Evolutionary conservation across 306 rosid genomes (phyloP), one percentile per base, ranked within the genome.

Genomic region (Inga leiocalycina): DNA sequence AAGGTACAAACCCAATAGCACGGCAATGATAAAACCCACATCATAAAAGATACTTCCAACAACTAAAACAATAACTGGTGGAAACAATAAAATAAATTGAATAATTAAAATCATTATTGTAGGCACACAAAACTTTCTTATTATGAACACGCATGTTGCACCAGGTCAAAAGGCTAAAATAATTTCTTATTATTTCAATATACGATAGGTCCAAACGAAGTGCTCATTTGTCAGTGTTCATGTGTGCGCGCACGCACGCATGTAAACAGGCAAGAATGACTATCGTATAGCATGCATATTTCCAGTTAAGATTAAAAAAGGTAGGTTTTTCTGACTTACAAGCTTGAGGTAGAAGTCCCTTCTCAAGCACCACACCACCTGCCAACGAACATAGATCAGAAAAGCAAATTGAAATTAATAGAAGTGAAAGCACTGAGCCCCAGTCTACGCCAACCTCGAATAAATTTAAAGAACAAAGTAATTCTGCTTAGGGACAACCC

Each of bases 291-390:
- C 12, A 59, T 46, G 71, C 30, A 61, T 44, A 81, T 49, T 41
- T 69, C 68, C 62, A 13, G 76, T 43, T 61, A 34, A 75, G 75
- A 76, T 39, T 39, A 5, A 65, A 24, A 66, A 75, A 46, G 46
- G 48, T 13, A 34, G 67, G 45, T 22, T 0, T 75, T 84, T 65
- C 73, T 62, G 74, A 89, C 97, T 93, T 87, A 94, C 98, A 84
- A 74, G 73, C 82, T 86, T 94, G 98, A 45, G 98, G 88, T 37
- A 94, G 85, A 84, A 94, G 97, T 48, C 98, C 98, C 86, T 93
- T 94, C 89, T 93, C 97, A 82, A 93, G 97, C 76, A 94, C 98
- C 76, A 91, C 80, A 43, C 97, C 98, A 35, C 98, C 98, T 94
- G 91, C 51, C 77, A 86, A 61, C 19, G 57, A 75, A 48, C 84